Percentiles rank a stretch among this genome's conserved stretches.
phyloP scores from a whole-genome alignment of 1,284 basidiomycete genomes.

The Trichosporon faecale region DNA sequence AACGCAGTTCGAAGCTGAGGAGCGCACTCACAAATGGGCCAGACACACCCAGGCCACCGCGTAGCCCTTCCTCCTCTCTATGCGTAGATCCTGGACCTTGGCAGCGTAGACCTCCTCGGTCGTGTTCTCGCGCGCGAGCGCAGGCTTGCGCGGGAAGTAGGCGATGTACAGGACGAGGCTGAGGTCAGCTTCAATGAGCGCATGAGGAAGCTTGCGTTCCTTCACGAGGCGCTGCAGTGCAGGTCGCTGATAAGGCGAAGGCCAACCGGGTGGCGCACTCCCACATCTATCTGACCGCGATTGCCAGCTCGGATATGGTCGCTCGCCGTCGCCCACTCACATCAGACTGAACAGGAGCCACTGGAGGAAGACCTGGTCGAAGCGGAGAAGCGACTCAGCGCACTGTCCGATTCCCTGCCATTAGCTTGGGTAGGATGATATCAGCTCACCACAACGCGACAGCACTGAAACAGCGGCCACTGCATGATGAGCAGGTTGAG shows the following conservation, averaged over 20 bases:
- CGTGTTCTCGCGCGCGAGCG: constrained; percentile 57
- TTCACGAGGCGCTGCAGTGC: no score
- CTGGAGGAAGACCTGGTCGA: constrained; percentile 77
- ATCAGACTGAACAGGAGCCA: constrained; percentile 83
- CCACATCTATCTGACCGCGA: not conserved
- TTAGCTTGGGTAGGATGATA: not conserved
- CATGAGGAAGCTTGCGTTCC: no score
- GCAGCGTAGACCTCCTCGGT: constrained; percentile 21
- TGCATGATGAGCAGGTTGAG: constrained; percentile 88
- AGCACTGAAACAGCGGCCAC: constrained; percentile 81
- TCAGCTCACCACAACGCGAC: constrained; percentile 51
- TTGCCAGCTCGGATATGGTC: not conserved
- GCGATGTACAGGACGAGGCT: constrained; percentile 86
- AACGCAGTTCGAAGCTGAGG: constrained; percentile 16
- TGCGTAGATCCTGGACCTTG: not conserved
- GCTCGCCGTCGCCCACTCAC: constrained; percentile 56
- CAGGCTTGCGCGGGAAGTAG: constrained; percentile 70
- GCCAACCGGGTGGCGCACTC: no score
- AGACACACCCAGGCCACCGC: constrained; percentile 68
- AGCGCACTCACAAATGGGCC: constrained; percentile 68
- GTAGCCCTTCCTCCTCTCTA: constrained; percentile 73
- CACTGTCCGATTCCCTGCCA: constrained; percentile 62
- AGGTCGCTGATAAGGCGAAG: no score
- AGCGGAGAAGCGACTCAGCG: constrained; percentile 75
- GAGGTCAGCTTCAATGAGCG: constrained; percentile 15